A percentile compares a stretch with the other conserved stretches of the same genome.
Conservation (phyloP, 2,329 filamentous ascomycete genomes). For the Podosphaera xanthii region DNA sequence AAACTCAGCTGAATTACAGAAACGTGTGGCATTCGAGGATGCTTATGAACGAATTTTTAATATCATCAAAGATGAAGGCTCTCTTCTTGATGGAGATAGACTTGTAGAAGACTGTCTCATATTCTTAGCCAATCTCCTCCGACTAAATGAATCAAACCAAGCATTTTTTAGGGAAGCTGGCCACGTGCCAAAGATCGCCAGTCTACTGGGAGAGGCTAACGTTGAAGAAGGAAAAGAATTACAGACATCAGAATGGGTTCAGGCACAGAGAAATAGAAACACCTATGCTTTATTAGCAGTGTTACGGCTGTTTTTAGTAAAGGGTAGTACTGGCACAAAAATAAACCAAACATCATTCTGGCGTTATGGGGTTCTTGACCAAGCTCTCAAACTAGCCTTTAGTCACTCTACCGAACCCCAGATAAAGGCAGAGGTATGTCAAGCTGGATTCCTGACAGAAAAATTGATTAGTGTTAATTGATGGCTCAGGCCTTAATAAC, state of each 20-base stretch:
- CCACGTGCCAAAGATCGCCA: constrained; percentile 48
- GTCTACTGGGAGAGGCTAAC: constrained; percentile 39
- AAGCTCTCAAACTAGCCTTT: constrained; percentile 67
- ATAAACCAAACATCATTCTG: constrained; percentile 75
- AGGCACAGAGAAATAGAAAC: constrained; percentile 66
- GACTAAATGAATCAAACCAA: constrained; percentile 77
- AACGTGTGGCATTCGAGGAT: constrained; percentile 86
- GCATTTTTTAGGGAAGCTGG: constrained; percentile 82
- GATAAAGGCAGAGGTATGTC: constrained; percentile 54
- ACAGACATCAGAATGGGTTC: constrained; percentile 49
- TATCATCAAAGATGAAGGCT: constrained; percentile 64
- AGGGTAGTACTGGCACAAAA: constrained; percentile 56
- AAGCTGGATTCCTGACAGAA: background rate
- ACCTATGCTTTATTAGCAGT: constrained; percentile 76
- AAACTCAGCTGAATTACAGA: constrained; percentile 71
- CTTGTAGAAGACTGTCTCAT: constrained; percentile 85
- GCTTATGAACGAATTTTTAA: constrained; percentile 72
- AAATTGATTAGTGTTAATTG: background rate
- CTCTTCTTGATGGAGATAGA: constrained; percentile 59
- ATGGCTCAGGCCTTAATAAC: constrained; percentile 46
- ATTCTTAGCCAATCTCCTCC: constrained; percentile 68
- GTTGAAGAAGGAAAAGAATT: constrained; percentile 29
- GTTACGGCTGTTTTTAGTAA: constrained; percentile 61
- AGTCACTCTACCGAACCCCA: constrained; percentile 45
- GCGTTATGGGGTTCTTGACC: constrained; percentile 56